Evolutionary conservation across 1,284 basidiomycete genomes (phyloP).

Genomic region (Porodaedalea pini): DNA sequence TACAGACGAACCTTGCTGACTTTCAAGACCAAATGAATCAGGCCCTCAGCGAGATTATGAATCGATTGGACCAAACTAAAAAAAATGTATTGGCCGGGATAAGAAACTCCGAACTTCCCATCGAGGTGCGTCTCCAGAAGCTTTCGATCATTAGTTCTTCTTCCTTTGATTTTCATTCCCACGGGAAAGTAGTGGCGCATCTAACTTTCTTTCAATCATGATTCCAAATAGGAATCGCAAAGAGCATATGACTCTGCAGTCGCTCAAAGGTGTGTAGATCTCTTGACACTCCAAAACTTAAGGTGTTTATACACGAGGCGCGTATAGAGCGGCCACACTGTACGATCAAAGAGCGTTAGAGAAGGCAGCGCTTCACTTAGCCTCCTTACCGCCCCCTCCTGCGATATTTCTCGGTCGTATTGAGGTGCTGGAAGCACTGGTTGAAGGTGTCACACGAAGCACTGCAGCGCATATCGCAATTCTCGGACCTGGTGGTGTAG

Average conservation of each 20-base stretch:
- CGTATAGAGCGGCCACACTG: neutral
- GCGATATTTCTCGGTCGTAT: conserved; percentile 10
- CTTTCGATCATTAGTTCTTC: no score
- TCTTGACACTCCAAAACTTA: no score
- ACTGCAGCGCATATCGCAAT: conserved; percentile 14
- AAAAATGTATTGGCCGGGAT: no score
- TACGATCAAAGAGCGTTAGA: neutral
- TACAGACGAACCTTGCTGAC: neutral
- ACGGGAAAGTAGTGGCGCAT: no score
- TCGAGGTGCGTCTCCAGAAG: no score
- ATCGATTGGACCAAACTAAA: neutral
- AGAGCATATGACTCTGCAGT: no score
- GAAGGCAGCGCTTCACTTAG: neutral
- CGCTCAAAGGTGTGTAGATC: no score
- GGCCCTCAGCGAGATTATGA: neutral
- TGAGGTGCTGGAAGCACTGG: neutral
- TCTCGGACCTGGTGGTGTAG: conserved; percentile 14
- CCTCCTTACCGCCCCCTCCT: neutral
- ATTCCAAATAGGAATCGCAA: no score
- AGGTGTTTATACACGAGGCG: neutral
- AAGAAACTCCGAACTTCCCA: no score
- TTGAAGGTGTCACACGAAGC: neutral
- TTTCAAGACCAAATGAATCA: neutral
- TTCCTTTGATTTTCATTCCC: no score
- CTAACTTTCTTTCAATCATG: no score